Percentiles rank a stretch among this genome's conserved stretches.
Evolutionary conservation across 164 flowering plant species (phyloP).

Genomic region (Vitis labrusca): DNA sequence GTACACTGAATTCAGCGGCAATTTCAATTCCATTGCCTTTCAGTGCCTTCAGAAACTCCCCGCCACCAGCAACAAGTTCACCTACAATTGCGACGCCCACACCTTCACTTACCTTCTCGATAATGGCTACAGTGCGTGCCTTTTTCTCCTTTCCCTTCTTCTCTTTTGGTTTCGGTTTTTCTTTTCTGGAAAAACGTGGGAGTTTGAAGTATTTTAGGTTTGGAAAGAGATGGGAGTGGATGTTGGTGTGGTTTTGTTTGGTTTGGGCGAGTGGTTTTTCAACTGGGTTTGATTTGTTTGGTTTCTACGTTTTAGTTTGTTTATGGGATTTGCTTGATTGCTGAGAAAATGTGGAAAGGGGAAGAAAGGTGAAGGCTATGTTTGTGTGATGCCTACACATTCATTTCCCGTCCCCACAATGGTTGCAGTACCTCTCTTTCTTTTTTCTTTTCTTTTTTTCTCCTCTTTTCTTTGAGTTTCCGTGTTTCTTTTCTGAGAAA

Average conservation of each 20-base stretch:
- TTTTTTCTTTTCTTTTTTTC: neutral
- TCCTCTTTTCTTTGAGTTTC: neutral
- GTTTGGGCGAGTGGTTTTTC: no score
- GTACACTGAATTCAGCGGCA: constrained; percentile 32
- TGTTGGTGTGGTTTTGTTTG: no score
- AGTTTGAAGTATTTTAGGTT: neutral
- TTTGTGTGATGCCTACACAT: constrained; percentile 28
- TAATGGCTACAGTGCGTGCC: constrained; percentile 23
- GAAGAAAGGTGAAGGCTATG: no score
- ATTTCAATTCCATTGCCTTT: constrained; percentile 26
- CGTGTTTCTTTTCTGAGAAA: neutral
- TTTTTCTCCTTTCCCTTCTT: neutral
- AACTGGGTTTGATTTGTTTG: no score
- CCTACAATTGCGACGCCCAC: constrained; percentile 33
- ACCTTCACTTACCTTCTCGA: constrained; percentile 36
- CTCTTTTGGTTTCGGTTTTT: neutral
- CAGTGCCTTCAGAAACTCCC: constrained; percentile 38
- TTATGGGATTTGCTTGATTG: no score
- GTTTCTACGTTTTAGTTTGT: no score
- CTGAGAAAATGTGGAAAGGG: no score
- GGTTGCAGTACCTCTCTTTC: constrained; percentile 18
- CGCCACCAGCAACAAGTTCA: constrained; percentile 32
- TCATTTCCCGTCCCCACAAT: constrained; percentile 28
- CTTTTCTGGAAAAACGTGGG: neutral
- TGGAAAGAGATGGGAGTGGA: no score